Evolutionary conservation across 2,329 filamentous ascomycete species (phyloP).

Genomic region (Xylariaceae sp.): DNA sequence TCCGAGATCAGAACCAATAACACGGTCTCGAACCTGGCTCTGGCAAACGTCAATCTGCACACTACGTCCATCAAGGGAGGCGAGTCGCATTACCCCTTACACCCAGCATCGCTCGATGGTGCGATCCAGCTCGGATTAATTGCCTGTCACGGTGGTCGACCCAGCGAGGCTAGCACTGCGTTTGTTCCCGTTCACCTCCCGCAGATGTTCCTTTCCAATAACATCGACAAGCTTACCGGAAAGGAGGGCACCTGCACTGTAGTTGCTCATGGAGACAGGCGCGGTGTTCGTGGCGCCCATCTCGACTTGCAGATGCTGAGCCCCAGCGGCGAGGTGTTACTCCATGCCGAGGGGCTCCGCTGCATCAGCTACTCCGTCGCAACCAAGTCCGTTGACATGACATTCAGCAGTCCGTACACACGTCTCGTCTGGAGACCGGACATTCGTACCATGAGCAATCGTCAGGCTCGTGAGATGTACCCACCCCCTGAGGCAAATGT

Average conservation of each 20-base stretch:
- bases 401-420: slow-evolving; percentile 9
- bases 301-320: slow-evolving; percentile 14
- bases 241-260: neutral
- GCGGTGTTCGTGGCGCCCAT: slow-evolving; percentile 15
- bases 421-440: slow-evolving; percentile 17
- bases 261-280: slow-evolving; percentile 6
- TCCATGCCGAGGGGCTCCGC: slow-evolving; percentile 11
- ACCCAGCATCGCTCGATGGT: slow-evolving; percentile 21
- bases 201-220: slow-evolving; percentile 12
- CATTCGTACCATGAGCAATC: slow-evolving; percentile 1
- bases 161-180: slow-evolving; percentile 6
- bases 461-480: neutral
- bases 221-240: neutral
- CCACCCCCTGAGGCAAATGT: neutral
- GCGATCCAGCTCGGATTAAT: slow-evolving; percentile 22
- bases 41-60: slow-evolving; percentile 8
- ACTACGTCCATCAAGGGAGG: neutral
- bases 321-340: slow-evolving; percentile 7
- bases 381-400: slow-evolving; percentile 1
- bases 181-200: slow-evolving; percentile 21
- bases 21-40: slow-evolving; percentile 7
- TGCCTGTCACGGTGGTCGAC: slow-evolving; percentile 19
- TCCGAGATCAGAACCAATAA: slow-evolving; percentile 8
- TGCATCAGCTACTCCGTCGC: neutral
- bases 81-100: slow-evolving; percentile 21